A percentile compares a stretch with the other conserved stretches of the same genome.
Conservation (phyloP, 2,329 filamentous ascomycete species). For the Saccharata proteae region DNA sequence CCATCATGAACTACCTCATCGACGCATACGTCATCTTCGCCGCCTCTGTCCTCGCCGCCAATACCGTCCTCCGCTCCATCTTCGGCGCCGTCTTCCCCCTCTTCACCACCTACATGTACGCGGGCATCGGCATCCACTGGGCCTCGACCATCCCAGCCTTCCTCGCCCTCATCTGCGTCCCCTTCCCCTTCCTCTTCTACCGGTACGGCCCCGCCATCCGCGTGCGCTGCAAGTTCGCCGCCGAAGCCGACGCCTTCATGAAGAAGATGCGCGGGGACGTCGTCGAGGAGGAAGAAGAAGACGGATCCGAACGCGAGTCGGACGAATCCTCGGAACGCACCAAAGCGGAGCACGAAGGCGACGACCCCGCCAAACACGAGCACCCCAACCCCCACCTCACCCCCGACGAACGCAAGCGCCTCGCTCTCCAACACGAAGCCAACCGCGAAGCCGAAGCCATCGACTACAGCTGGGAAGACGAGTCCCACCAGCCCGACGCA, state of each 20-base stretch:
- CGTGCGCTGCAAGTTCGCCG: slow-evolving; percentile 50
- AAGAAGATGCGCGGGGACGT: slow-evolving; percentile 13
- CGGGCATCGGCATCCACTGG: slow-evolving; percentile 11
- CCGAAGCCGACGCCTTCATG: slow-evolving; percentile 48
- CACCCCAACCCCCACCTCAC: background rate
- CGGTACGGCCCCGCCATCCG: slow-evolving; percentile 50
- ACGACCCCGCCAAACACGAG: background rate
- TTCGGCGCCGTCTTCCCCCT: slow-evolving; percentile 35
- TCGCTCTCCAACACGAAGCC: slow-evolving; percentile 4
- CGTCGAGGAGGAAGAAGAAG: background rate
- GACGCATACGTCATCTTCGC: slow-evolving; percentile 44
- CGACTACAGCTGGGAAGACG: slow-evolving; percentile 5
- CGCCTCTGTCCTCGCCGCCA: slow-evolving; percentile 25
- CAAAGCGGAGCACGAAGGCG: slow-evolving; percentile 17
- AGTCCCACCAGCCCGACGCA: too few species aligned
- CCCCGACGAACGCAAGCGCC: background rate
- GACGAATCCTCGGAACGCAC: slow-evolving; percentile 13
- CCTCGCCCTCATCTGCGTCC: slow-evolving; percentile 10
- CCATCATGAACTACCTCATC: slow-evolving; percentile 54
- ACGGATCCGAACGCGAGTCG: background rate
- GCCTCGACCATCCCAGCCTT: slow-evolving; percentile 10
- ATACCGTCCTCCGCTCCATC: slow-evolving; percentile 33
- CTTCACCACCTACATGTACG: slow-evolving; percentile 11
- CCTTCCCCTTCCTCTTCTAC: slow-evolving; percentile 52
- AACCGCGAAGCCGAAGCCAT: slow-evolving; percentile 10